These are phyloP conservation scores for Cladosporium sp. DNA, from an alignment of 2,329 filamentous ascomycete genomes.

Conservation along the genomic window DNA sequence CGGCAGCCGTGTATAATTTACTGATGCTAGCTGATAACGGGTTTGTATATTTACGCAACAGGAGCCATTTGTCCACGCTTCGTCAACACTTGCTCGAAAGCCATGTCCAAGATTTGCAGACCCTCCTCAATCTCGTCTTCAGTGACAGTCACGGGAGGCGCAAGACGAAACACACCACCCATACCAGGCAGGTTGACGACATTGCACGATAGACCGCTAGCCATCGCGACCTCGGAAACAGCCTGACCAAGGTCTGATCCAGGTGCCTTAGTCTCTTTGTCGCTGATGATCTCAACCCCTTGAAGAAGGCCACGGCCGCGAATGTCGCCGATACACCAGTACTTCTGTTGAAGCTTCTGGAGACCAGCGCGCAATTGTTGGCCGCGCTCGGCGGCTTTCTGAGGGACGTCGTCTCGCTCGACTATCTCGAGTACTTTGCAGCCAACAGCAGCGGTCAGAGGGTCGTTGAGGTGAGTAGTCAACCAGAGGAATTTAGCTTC, in stretches of 20 bases:
- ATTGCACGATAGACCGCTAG: slow-evolving; percentile 29
- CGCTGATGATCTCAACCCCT: slow-evolving; percentile 31
- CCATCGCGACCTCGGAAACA: slow-evolving; percentile 28
- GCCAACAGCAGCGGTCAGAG: slow-evolving; percentile 31
- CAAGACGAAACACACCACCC: slow-evolving; percentile 31
- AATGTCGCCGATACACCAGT: slow-evolving; percentile 33
- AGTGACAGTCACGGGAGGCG: slow-evolving; percentile 30
- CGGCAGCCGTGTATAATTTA: too few relatives aligned
- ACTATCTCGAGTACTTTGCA: slow-evolving; percentile 33
- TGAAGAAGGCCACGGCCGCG: slow-evolving; percentile 30
- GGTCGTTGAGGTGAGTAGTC: slow-evolving; percentile 34
- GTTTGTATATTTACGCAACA: not conserved
- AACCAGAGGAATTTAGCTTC: slow-evolving; percentile 28
- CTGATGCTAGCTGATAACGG: not conserved
- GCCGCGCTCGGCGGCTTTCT: slow-evolving; percentile 25
- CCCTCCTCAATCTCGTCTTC: slow-evolving; percentile 45
- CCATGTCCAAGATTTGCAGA: slow-evolving; percentile 58
- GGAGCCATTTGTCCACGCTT: slow-evolving; percentile 7
- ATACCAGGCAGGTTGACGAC: slow-evolving; percentile 29
- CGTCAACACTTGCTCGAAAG: slow-evolving; percentile 42
- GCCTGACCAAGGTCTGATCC: slow-evolving; percentile 29
- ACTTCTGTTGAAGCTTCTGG: slow-evolving; percentile 26
- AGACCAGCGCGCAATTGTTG: slow-evolving; percentile 27
- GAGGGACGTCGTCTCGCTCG: slow-evolving; percentile 27
- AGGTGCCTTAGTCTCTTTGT: slow-evolving; percentile 26